Evolutionary conservation across 2,329 filamentous ascomycete species (phyloP).

Genomic region (Nectriaceae sp.): DNA sequence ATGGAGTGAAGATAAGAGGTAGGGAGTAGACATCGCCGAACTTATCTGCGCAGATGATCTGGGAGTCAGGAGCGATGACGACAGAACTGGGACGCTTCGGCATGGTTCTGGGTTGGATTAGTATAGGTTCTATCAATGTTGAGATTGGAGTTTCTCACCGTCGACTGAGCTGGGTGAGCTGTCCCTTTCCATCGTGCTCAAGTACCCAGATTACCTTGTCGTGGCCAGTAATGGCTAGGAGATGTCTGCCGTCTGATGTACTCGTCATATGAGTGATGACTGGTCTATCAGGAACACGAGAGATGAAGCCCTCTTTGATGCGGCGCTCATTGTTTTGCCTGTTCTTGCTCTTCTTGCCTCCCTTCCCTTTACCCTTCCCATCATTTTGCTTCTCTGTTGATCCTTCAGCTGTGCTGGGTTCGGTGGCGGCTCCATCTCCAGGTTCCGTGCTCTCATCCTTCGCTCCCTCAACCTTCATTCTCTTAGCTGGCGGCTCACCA

Average conservation of each 20-base stretch:
- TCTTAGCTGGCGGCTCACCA: constrained; percentile 38
- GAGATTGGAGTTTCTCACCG: constrained; percentile 53
- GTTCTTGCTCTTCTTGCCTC: constrained; percentile 33
- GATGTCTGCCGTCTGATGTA: constrained; percentile 64
- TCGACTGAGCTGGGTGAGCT: constrained; percentile 68
- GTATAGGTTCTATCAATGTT: constrained; percentile 20
- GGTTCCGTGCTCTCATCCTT: constrained; percentile 19
- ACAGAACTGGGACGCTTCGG: constrained; percentile 86
- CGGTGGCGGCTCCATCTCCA: constrained; percentile 20
- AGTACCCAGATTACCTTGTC: constrained; percentile 92
- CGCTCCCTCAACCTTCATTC: constrained; percentile 33
- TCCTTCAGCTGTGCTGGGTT: constrained; percentile 5
- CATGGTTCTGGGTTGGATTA: constrained; percentile 64
- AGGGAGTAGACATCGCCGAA: constrained; percentile 95
- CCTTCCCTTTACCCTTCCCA: constrained; percentile 23
- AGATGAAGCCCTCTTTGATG: constrained; percentile 24
- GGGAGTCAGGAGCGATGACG: constrained; percentile 67
- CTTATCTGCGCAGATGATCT: constrained; percentile 86
- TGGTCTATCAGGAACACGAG: constrained; percentile 50
- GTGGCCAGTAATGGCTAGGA: constrained; percentile 81
- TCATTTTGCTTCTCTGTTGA: constrained; percentile 12
- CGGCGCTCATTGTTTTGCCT: constrained; percentile 28
- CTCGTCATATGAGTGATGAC: constrained; percentile 70
- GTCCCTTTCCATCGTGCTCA: constrained; percentile 61
- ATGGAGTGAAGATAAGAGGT: constrained; percentile 55